phyloP scores from a whole-genome alignment of 805 yeast species.

The Nakazawaea peltata region DNA sequence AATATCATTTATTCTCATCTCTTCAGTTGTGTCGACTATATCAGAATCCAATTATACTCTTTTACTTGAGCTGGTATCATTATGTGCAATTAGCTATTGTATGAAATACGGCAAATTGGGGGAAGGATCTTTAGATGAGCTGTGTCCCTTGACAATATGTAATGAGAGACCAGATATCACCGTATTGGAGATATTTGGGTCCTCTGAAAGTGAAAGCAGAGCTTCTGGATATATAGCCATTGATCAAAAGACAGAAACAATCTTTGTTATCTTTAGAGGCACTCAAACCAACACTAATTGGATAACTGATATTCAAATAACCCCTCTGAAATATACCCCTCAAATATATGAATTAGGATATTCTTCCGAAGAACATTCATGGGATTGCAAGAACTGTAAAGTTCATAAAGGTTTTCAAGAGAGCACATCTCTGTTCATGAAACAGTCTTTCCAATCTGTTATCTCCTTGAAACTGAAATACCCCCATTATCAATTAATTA shows the following conservation, averaged over 20 bases:
- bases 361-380: too few species aligned
- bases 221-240: conserved; percentile 43
- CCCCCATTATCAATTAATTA: conserved; percentile 41
- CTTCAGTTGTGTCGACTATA: too few species aligned
- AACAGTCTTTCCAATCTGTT: conserved; percentile 14
- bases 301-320: conserved; percentile 45
- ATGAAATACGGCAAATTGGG: neutral
- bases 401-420: conserved; percentile 61
- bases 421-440: conserved; percentile 30
- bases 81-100: conserved; percentile 5
- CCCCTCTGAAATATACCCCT: conserved; percentile 41
- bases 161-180: conserved; percentile 16
- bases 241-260: conserved; percentile 33
- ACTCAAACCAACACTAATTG: conserved; percentile 55
- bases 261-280: conserved; percentile 55
- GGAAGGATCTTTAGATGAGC: neutral
- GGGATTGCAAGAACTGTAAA: conserved; percentile 4
- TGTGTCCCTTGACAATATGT: conserved; percentile 1
- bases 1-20: too few species aligned
- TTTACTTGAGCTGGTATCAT: neutral
- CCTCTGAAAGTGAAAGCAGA: conserved; percentile 20
- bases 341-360: conserved; percentile 10
- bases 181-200: conserved; percentile 30
- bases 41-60: too few species aligned
- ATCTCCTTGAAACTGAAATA: conserved; percentile 23